These are phyloP conservation scores for Thielaviopsis euricoi DNA, from an alignment of 2,329 filamentous ascomycete species.

Conservation along the genomic window DNA sequence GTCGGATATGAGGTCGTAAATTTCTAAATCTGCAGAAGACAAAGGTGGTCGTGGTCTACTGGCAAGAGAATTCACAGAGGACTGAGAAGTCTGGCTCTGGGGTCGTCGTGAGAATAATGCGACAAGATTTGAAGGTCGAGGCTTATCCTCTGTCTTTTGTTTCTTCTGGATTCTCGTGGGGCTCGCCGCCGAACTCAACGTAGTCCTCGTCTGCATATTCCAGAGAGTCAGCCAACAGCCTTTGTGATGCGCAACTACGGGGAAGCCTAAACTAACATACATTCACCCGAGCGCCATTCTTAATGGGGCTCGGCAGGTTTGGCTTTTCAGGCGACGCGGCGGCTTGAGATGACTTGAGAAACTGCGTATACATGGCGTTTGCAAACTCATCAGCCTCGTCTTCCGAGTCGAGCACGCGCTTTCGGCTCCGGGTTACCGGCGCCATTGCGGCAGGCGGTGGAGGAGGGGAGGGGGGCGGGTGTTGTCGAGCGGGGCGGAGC, in stretches of 20 bases:
- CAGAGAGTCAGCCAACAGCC: slow-evolving; percentile 4
- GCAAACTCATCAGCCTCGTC: slow-evolving; percentile 33
- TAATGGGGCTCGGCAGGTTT: slow-evolving; percentile 26
- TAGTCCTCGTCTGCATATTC: slow-evolving; percentile 11
- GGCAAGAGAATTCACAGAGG: neutral
- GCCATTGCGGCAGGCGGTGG: slow-evolving; percentile 26
- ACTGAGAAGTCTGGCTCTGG: slow-evolving; percentile 22
- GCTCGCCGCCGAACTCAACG: slow-evolving; percentile 27
- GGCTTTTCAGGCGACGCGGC: slow-evolving; percentile 20
- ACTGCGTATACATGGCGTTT: slow-evolving; percentile 34
- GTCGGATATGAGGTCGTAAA: slow-evolving; percentile 42
- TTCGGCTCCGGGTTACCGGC: slow-evolving; percentile 41
- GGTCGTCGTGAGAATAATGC: slow-evolving; percentile 46
- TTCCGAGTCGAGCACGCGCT: slow-evolving; percentile 32
- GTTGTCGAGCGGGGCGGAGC: neutral
- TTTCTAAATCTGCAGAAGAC: slow-evolving; percentile 9
- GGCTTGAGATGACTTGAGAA: slow-evolving; percentile 34
- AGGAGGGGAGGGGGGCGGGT: too few relatives aligned
- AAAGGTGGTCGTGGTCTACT: slow-evolving; percentile 14
- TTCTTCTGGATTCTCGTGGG: slow-evolving; percentile 27
- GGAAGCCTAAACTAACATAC: slow-evolving; percentile 2
- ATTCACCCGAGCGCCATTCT: slow-evolving; percentile 16
- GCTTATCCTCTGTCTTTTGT: slow-evolving; percentile 30
- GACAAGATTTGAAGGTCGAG: slow-evolving; percentile 38
- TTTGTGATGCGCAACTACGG: neutral